Percentiles rank a stretch among this genome's conserved stretches.
Conservation (phyloP, 805 yeast species). For the Pichia kluyveri region DNA sequence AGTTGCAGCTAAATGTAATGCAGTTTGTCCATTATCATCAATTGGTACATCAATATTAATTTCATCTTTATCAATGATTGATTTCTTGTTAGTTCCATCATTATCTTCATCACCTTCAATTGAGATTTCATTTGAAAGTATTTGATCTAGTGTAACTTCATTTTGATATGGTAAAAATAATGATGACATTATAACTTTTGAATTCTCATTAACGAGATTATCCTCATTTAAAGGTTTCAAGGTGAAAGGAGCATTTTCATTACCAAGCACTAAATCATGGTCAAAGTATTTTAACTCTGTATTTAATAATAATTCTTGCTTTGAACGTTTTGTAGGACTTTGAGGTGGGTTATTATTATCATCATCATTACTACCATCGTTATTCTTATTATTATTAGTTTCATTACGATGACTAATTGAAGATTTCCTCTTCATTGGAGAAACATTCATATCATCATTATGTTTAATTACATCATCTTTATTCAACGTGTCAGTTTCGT, state of each 20-base stretch:
- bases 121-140: background rate
- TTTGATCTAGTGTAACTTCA: conserved; percentile 15
- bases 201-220: conserved; percentile 19
- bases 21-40: conserved; percentile 89
- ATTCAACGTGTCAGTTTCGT: background rate
- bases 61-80: background rate
- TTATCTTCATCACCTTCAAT: background rate
- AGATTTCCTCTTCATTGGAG: no score
- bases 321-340: background rate
- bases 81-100: background rate
- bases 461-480: background rate
- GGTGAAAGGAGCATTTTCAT: conserved; percentile 40
- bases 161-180: conserved; percentile 38
- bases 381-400: no score
- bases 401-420: no score
- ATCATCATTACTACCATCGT: no score
- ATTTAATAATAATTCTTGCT: background rate
- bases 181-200: conserved; percentile 36
- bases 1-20: conserved; percentile 94
- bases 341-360: no score
- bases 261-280: conserved; percentile 30
- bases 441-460: background rate
- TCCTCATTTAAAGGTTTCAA: conserved; percentile 34
- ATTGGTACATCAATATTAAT: conserved; percentile 75
- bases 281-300: conserved; percentile 13